Evolutionary conservation across 306 rosid genomes (phyloP).

Genomic region (Lupinus albus): DNA sequence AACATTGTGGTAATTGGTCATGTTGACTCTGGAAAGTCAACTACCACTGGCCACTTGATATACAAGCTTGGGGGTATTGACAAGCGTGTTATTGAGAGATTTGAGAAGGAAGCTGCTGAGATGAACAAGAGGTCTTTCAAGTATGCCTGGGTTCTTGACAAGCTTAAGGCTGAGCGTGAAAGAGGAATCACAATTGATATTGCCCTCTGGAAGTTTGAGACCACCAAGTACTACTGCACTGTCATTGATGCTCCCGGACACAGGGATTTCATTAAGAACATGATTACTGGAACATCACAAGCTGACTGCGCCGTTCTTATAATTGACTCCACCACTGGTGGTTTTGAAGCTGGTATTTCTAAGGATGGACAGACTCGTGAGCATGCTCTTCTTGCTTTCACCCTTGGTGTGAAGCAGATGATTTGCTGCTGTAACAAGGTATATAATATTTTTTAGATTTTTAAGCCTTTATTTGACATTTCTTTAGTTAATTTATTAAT

Average conservation of each 20-base stretch:
- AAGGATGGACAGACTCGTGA: slow-evolving; percentile 80
- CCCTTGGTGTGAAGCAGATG: slow-evolving; percentile 71
- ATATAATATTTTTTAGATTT: neutral
- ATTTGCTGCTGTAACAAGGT: slow-evolving; percentile 75
- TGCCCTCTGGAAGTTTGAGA: slow-evolving; percentile 68
- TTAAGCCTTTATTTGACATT: neutral
- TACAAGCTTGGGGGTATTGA: slow-evolving; percentile 75
- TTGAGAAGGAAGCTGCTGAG: slow-evolving; percentile 69
- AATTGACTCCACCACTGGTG: slow-evolving; percentile 67
- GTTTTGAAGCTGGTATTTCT: slow-evolving; percentile 68
- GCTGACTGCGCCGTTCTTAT: slow-evolving; percentile 69
- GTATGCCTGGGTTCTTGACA: slow-evolving; percentile 75
- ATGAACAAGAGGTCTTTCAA: slow-evolving; percentile 73
- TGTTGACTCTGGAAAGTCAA: slow-evolving; percentile 69
- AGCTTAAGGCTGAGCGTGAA: slow-evolving; percentile 73
- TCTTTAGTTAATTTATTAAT: neutral
- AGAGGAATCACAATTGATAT: slow-evolving; percentile 69
- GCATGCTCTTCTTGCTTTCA: slow-evolving; percentile 68
- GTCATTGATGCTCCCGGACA: slow-evolving; percentile 72
- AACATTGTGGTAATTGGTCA: slow-evolving; percentile 74
- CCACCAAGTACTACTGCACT: slow-evolving; percentile 67
- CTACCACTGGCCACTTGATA: slow-evolving; percentile 68
- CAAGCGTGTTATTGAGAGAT: slow-evolving; percentile 72
- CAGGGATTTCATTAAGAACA: slow-evolving; percentile 66
- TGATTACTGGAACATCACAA: slow-evolving; percentile 69